A percentile compares a stretch with the other conserved stretches of the same genome.
These are phyloP conservation scores for Megacollybia marginata DNA, from an alignment of 768 basidiomycete genomes.

Conservation along the genomic window DNA sequence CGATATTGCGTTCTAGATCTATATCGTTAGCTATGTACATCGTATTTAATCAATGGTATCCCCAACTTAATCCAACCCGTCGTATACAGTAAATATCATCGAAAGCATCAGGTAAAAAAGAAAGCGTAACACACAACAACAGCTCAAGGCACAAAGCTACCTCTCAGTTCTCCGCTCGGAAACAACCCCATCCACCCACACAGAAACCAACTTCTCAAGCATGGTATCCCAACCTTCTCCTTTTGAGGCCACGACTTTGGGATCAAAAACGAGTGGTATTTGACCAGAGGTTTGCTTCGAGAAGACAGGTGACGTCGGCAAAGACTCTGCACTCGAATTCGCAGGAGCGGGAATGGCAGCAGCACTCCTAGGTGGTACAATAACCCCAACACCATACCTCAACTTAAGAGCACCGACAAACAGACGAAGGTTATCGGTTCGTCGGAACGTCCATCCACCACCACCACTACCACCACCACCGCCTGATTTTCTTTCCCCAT, in stretches of 20 bases:
- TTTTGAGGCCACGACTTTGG: slow-evolving; percentile 60
- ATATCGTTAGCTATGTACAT: too few species aligned
- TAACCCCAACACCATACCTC: slow-evolving; percentile 70
- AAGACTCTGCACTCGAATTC: neutral
- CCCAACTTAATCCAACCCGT: too few species aligned
- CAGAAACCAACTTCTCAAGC: slow-evolving; percentile 53
- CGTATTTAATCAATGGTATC: too few species aligned
- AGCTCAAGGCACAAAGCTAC: neutral
- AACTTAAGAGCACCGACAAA: slow-evolving; percentile 84
- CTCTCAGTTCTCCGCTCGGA: slow-evolving; percentile 51
- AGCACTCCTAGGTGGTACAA: slow-evolving; percentile 34
- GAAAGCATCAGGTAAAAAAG: too few species aligned
- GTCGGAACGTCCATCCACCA: slow-evolving; percentile 83
- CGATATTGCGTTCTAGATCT: too few species aligned
- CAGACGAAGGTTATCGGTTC: slow-evolving; percentile 78
- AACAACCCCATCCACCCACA: slow-evolving; percentile 65
- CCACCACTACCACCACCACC: too few species aligned
- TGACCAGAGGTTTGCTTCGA: slow-evolving; percentile 29
- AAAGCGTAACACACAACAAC: too few species aligned
- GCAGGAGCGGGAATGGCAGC: too few species aligned
- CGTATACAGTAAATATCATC: too few species aligned
- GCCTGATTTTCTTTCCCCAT: slow-evolving; percentile 34
- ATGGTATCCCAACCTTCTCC: slow-evolving; percentile 80
- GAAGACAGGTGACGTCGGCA: slow-evolving; percentile 18
- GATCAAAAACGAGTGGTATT: slow-evolving; percentile 62